phyloP scores from a whole-genome alignment of 1,284 basidiomycete species.

The Trametes sp. region DNA sequence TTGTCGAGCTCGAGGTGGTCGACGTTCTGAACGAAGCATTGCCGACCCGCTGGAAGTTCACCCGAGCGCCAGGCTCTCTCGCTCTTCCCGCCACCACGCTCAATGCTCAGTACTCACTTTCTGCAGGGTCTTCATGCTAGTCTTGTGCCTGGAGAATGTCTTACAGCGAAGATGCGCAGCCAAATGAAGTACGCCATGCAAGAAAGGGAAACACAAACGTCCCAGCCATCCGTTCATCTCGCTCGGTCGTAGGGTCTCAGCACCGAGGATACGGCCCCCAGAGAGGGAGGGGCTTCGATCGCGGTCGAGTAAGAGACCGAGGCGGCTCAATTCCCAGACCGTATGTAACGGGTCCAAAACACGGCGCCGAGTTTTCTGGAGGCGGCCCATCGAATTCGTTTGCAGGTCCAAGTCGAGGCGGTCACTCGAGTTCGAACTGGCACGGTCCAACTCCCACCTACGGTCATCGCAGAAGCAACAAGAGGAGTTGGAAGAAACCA shows the following conservation, averaged over 20 bases:
- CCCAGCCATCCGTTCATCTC: constrained; percentile 41
- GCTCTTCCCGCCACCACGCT: neutral
- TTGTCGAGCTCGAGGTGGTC: neutral
- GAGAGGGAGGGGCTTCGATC: neutral
- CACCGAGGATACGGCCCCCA: neutral
- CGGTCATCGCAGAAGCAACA: neutral
- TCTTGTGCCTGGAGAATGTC: constrained; percentile 14
- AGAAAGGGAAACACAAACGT: constrained; percentile 45
- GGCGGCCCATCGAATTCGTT: neutral
- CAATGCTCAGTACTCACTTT: constrained; percentile 1
- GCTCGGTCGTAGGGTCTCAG: neutral
- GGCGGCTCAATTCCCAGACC: neutral
- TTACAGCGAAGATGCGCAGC: constrained; percentile 50
- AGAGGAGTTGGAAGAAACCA: neutral
- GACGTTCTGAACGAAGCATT: too few relatives aligned
- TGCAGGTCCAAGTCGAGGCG: neutral
- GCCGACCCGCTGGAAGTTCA: too few relatives aligned
- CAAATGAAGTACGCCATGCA: constrained; percentile 49
- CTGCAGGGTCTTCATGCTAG: neutral
- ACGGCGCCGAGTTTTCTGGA: neutral
- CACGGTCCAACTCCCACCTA: neutral
- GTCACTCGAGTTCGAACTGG: neutral
- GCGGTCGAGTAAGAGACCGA: constrained; percentile 11
- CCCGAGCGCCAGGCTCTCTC: too few relatives aligned
- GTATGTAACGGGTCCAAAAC: neutral